phyloP scores from a whole-genome alignment of 106 monocot genomes.

The Phalaenopsis equestris region DNA sequence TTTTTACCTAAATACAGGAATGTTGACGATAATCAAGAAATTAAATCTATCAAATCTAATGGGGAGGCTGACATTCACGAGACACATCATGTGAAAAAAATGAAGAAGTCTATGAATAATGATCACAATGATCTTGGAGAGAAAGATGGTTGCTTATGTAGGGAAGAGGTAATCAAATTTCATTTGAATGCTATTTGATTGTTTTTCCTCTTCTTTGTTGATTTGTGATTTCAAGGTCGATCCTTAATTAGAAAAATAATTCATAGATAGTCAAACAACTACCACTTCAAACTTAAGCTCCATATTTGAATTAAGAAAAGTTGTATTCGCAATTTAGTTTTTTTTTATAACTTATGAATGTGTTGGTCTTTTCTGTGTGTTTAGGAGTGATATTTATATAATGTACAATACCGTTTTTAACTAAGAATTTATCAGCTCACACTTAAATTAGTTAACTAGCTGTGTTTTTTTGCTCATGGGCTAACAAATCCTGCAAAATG shows the following conservation, averaged over 20 bases:
- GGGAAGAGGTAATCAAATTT: constrained; percentile 7
- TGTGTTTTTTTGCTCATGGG: too few relatives aligned
- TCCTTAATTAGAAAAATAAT: neutral
- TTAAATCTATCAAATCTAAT: neutral
- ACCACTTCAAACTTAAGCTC: neutral
- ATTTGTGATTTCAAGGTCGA: constrained; percentile 5
- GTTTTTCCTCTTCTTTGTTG: neutral
- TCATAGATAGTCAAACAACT: neutral
- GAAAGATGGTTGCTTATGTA: neutral
- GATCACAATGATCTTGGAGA: neutral
- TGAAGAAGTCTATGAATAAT: neutral
- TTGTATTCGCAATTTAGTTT: neutral
- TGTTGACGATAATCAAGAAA: constrained; percentile 1
- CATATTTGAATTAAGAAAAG: neutral
- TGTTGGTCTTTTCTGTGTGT: neutral
- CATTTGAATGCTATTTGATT: neutral
- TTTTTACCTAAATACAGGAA: neutral
- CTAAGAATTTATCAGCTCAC: neutral
- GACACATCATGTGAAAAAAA: neutral
- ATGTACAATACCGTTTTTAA: neutral
- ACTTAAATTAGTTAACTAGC: too few relatives aligned
- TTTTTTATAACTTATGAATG: too few relatives aligned
- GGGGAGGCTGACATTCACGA: constrained; percentile 4
- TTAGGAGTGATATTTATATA: neutral
- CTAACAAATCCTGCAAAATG: too few relatives aligned